These are phyloP conservation scores for Fusarium azukiicola DNA, from an alignment of 2,329 filamentous ascomycete genomes.

Conservation along the genomic window DNA sequence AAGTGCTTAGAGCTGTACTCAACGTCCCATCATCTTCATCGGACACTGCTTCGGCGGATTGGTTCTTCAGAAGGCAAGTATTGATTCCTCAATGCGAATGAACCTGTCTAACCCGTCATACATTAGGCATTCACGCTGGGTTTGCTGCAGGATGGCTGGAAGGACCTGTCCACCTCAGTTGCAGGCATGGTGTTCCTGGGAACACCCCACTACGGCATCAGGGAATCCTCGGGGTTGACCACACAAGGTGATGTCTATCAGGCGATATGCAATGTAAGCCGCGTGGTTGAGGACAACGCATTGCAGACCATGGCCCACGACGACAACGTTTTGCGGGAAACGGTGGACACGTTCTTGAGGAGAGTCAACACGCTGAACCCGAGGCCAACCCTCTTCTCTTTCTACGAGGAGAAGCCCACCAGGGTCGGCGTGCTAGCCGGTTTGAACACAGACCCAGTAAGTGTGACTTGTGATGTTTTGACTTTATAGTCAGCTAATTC, in stretches of 20 bases:
- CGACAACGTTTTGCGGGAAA: conserved; percentile 15
- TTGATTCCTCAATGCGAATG: no score
- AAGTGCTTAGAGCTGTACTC: conserved; percentile 13
- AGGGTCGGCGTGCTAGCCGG: background rate
- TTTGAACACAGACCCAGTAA: background rate
- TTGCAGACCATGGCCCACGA: conserved; percentile 25
- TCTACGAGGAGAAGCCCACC: conserved; percentile 2
- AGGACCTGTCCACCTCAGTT: conserved; percentile 16
- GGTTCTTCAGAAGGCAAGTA: conserved; percentile 31
- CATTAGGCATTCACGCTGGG: conserved; percentile 1
- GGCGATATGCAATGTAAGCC: background rate
- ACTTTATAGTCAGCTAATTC: background rate
- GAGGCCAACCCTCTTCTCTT: background rate
- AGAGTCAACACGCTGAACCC: background rate
- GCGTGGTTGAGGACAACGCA: conserved; percentile 14
- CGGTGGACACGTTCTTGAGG: conserved; percentile 24
- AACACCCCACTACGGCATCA: conserved; percentile 29
- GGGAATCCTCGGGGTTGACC: background rate
- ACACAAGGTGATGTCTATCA: background rate
- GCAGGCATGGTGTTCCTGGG: conserved; percentile 34
- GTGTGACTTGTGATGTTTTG: background rate
- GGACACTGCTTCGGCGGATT: conserved; percentile 41
- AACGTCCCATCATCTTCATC: conserved; percentile 36
- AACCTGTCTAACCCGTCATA: background rate
- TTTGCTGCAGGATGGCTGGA: conserved; percentile 8